Conservation (phyloP, 2,329 filamentous ascomycete species). For the Aspergillus jensenii region DNA sequence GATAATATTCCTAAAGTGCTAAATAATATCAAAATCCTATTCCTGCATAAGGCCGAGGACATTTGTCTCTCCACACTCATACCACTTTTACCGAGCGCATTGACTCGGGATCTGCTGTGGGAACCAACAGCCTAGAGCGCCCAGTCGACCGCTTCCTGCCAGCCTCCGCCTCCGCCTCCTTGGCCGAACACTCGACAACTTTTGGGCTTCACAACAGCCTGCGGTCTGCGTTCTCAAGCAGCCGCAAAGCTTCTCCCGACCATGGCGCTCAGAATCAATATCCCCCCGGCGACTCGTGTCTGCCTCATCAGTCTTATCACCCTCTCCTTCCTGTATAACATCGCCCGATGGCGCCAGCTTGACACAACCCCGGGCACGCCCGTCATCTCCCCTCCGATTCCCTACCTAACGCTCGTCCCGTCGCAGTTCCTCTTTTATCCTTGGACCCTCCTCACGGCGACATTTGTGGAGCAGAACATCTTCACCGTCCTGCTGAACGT, state of each 20-base stretch:
- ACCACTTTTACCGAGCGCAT: background rate
- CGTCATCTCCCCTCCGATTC: slow-evolving; percentile 62
- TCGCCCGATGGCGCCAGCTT: slow-evolving; percentile 61
- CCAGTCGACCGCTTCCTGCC: slow-evolving; percentile 4
- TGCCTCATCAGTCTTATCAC: slow-evolving; percentile 72
- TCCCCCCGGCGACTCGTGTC: slow-evolving; percentile 85
- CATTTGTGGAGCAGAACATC: slow-evolving; percentile 89
- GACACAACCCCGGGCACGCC: slow-evolving; percentile 56
- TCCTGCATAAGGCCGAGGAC: background rate
- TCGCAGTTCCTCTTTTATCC: slow-evolving; percentile 82
- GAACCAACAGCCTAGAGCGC: too few relatives aligned
- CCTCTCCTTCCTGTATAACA: slow-evolving; percentile 77
- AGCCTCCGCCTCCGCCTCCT: slow-evolving; percentile 7
- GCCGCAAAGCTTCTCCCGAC: slow-evolving; percentile 22
- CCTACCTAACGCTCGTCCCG: slow-evolving; percentile 85
- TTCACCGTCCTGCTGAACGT: slow-evolving; percentile 78
- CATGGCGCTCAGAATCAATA: slow-evolving; percentile 82
- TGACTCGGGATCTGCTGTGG: background rate
- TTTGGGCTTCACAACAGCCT: slow-evolving; percentile 19
- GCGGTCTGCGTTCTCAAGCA: slow-evolving; percentile 21
- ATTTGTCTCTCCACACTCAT: background rate
- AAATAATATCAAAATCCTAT: too few relatives aligned
- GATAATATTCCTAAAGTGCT: too few relatives aligned
- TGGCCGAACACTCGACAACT: background rate
- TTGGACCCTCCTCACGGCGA: slow-evolving; percentile 85